Base-by-base conservation (phyloP, 2,329 filamentous ascomycete species). In the Coniochaeta sp. region DNA sequence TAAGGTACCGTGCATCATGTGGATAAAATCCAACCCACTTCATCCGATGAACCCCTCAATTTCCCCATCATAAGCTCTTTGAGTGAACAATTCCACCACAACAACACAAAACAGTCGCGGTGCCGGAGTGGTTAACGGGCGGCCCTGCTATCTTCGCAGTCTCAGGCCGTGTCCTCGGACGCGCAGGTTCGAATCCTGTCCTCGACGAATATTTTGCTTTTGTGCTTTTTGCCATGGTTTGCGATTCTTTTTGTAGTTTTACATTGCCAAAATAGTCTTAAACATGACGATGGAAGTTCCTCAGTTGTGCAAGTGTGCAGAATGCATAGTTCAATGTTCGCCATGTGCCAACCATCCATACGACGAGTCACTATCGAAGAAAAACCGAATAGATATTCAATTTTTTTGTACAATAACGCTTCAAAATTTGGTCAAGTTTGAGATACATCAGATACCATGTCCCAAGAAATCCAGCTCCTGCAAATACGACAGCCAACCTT, bases 81-180 rank as follows among this genome's bases (percentile, higher is more conserved):
- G 38, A 26, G 38, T 24, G 38, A 30, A 6, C 26, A 14, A 22
- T 24, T n/a, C n/a, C 22, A n/a, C 14, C 38, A 42, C 38, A 42
- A 14, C 35, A 22, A 26, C 22, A 24, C 18, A 40, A 16, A 26
- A 42, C 38, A 24, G 38, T 42, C 38, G 38, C 38, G 38, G 38
- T 42, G 38, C 38, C 38, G 38, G 38, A 42, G 38, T 42, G 38
- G 38, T 42, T 42, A 42, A 42, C 38, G 38, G 38, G 38, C 38
- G 38, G 38, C 38, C 38, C 38, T 42, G 38, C 38, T 42, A 42
- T 42, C 38, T 8, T 42, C 22, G 38, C 38, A 42, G 38, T n/a
- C 3, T 42, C 18, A 42, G 38, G 38, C 38, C 38, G 38, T 42
- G 38, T 42, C 38, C 8, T 42, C 38, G 38, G 38, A 42, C 38